Evolutionary conservation across 140 eudicot species (phyloP).

Genomic region (Anethum foeniculum): DNA sequence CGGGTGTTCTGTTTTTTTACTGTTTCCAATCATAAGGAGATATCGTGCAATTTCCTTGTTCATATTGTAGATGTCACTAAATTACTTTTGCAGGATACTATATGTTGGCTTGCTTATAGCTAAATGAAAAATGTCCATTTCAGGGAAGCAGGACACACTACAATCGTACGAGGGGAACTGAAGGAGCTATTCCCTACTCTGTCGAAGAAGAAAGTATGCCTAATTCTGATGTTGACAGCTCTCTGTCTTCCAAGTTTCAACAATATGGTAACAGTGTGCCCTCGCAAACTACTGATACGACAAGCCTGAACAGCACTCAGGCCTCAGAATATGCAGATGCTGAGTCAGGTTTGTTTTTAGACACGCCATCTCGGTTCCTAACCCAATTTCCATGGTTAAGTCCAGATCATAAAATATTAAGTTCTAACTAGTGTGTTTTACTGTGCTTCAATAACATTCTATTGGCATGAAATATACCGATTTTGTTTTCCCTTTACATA

Average conservation of each 20-base stretch:
- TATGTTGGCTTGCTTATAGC: not conserved
- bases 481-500: not conserved
- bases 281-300: conserved; percentile 64
- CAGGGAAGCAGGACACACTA: conserved; percentile 73
- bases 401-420: not conserved
- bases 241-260: conserved; percentile 43
- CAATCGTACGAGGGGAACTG: conserved; percentile 53
- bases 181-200: conserved; percentile 37
- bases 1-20: not conserved
- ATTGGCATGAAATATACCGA: not conserved
- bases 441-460: not conserved
- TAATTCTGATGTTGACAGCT: conserved; percentile 52
- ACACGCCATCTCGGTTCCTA: conserved; percentile 5
- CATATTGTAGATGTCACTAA: not conserved
- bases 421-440: not conserved
- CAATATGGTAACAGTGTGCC: conserved; percentile 40
- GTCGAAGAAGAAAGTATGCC: conserved; percentile 45
- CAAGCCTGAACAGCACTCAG: conserved; percentile 57
- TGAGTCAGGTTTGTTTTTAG: conserved; percentile 64
- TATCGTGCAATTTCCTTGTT: not conserved
- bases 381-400: not conserved
- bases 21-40: not conserved
- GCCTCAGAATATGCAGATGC: conserved; percentile 83
- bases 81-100: not conserved
- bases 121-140: not conserved